Base-by-base conservation (phyloP, 2,329 filamentous ascomycete species). In the Trichoderma breve region DNA sequence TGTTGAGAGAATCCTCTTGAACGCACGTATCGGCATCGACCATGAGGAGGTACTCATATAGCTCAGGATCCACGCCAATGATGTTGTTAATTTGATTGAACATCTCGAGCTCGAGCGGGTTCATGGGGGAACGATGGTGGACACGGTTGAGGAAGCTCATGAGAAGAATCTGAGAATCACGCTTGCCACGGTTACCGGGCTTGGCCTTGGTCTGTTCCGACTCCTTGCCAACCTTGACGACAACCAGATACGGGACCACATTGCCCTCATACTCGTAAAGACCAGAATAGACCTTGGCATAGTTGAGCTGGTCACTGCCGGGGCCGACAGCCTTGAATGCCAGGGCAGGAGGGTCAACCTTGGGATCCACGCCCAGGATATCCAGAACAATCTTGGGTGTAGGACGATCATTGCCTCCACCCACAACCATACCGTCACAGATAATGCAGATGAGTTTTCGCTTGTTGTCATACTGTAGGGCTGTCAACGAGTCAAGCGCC, bases 81-180 rank as follows among this genome's bases (percentile, higher is more conserved):
- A 99, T 93, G 80, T 99, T 99, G 87, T 98, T 97, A 85, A 99
- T 94, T 81, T 99, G 96, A 79, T 99, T 96, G 86, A 98, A 98
- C 87, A 98, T 97, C 82, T 99, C 96, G 60, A 99, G 85, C 81
- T 99, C 96, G 14, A 99, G 90, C 18, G 96, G 96, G 74, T 92
- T 96, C 96, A 99, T 99, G 1, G 95, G 92, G 2, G 93, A 86
- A 74, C 95, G 93, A 82, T 98, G 93, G 80, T 99, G 96, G 60
- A 99, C 96, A 73, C 95, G 93, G 84, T 99, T 99, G 77, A 99
- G 89, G 88, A 99, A 99, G 83, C 92, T 95, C 91, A 99, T 95
- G 64, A 98, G 86, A 75, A 98, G 83, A 78, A 99, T 94, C 82
- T 99, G 96, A 39, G 95, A 97, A 82, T 99, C 96, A 86, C 96